A percentile compares a stretch with the other conserved stretches of the same genome.
phyloP scores from a whole-genome alignment of 2,329 filamentous ascomycete genomes.

The Tolypocladium ovalisporum region DNA sequence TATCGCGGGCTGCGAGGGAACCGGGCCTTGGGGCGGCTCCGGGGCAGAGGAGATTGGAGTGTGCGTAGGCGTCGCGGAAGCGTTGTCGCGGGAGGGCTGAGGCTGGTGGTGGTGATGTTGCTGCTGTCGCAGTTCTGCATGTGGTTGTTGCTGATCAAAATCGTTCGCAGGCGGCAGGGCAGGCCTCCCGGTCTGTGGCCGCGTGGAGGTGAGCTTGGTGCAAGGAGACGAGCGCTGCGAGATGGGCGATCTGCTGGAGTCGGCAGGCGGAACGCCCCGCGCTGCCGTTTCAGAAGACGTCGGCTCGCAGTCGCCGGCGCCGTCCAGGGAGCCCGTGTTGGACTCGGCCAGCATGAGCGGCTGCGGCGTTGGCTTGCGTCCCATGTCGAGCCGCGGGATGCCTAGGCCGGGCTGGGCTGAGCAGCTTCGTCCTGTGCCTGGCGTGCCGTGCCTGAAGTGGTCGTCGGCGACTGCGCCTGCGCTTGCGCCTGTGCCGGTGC shows the following conservation, averaged over 20 bases:
- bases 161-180: conserved; percentile 8
- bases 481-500: not conserved
- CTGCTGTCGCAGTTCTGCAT: not conserved
- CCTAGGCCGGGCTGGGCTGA: not conserved
- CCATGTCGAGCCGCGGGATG: conserved; percentile 27
- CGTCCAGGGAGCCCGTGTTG: conserved; percentile 18
- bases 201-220: conserved; percentile 26
- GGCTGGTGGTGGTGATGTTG: conserved; percentile 8
- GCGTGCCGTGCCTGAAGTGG: not conserved
- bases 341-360: conserved; percentile 41
- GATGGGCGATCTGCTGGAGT: conserved; percentile 27
- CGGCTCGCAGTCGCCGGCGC: conserved; percentile 14
- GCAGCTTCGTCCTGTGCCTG: not conserved
- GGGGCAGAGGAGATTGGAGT: conserved; percentile 14
- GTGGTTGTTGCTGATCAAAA: conserved; percentile 11
- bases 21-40: conserved; percentile 9
- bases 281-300: conserved; percentile 17
- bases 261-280: conserved; percentile 18
- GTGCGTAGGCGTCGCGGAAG: conserved; percentile 9
- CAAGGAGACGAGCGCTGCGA: conserved; percentile 37
- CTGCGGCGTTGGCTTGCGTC: conserved; percentile 47
- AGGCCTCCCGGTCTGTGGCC: conserved; percentile 11
- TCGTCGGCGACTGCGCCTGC: not conserved
- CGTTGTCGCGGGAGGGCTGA: conserved; percentile 13
- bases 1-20: conserved; percentile 10